Conservation (phyloP, 352 stramenopile genomes). For the Pythium phragmitis region DNA sequence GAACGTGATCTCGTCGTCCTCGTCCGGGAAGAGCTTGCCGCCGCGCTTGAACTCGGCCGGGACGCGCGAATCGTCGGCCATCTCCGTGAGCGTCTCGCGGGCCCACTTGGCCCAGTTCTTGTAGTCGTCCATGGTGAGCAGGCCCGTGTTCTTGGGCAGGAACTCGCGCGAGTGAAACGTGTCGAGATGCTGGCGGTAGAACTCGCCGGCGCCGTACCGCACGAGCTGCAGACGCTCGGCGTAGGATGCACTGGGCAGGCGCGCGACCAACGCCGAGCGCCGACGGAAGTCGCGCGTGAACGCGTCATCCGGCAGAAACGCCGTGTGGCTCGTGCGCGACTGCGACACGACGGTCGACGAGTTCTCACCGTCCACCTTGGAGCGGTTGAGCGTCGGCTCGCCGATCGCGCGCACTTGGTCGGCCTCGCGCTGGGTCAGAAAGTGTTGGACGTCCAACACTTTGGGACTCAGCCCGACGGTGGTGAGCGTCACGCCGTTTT, state of each 20-base stretch:
- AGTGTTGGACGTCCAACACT: constrained; percentile 72
- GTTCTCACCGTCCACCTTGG: constrained; percentile 69
- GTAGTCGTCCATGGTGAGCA: constrained; percentile 60
- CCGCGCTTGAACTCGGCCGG: constrained; percentile 61
- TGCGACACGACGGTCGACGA: constrained; percentile 56
- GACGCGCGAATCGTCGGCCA: constrained; percentile 39
- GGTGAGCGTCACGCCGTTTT: constrained; percentile 69
- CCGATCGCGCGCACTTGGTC: constrained; percentile 56
- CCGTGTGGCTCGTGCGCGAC: constrained; percentile 78
- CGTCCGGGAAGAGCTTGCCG: constrained; percentile 55
- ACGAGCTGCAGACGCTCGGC: constrained; percentile 76
- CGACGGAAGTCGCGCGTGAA: constrained; percentile 78
- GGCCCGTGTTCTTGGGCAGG: constrained; percentile 44
- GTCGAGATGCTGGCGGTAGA: constrained; percentile 82
- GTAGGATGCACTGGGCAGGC: constrained; percentile 68
- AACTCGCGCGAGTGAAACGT: constrained; percentile 79
- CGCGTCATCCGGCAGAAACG: constrained; percentile 60
- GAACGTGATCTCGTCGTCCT: constrained; percentile 52
- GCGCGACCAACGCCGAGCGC: constrained; percentile 56
- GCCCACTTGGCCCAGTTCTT: constrained; percentile 65
- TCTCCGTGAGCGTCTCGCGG: constrained; percentile 39
- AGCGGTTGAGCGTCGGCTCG: constrained; percentile 52
- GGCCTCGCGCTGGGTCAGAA: constrained; percentile 60
- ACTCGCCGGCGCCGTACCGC: constrained; percentile 73
- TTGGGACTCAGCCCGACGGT: constrained; percentile 68